Evolutionary conservation across 129 eudicot genomes (phyloP), one percentile per base, ranked within the genome.

Genomic region (Chrysanthemum lavandulifolium): DNA sequence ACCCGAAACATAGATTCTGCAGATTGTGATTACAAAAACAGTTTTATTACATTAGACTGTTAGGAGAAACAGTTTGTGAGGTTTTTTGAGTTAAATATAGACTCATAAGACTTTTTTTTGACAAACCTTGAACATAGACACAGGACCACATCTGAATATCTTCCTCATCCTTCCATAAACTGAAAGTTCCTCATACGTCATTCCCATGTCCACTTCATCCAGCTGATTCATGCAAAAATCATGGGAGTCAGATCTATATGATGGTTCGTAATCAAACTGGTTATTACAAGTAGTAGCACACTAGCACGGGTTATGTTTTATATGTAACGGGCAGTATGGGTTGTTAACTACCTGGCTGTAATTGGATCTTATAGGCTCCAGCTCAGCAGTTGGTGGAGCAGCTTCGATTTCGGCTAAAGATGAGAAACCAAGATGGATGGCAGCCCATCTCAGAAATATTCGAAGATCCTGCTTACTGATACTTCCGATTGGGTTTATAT

Each of bases 361-460:
- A 68, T 94, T 14, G 63, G 98, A 81, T 13, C 98, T 84, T 74
- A 94, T 90, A 4, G 98, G 98, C 86, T 94, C 98, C 80, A 94
- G 86, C 74, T 94, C 98, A 73, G 98, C 98, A 54, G 98, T 94
- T 49, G 98, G 98, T 3, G 98, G 98, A 82, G 98, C 98, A 73
- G 98, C 97, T 82, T 94, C 98, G 63, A 94, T 75, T 61, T 94
- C 98, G 25, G 92, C 97, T 73, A 94, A 84, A 61, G 98, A 88
- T 13, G 96, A 73, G 78, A 75, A 94, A 74, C 97, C 98, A 72
- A 94, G 91, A 86, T 94, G 76, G 56, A 67, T 71, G 54, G 98
- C 97, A 55, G 98, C 97, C 98, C 98, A 94, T 56, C 77, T 71
- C 79, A 94, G 67, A 82, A 94, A 94, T 62, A 79, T 82, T 61